Base-by-base conservation (phyloP, 495 filamentous ascomycete species). In the Amorphotheca resinae region DNA sequence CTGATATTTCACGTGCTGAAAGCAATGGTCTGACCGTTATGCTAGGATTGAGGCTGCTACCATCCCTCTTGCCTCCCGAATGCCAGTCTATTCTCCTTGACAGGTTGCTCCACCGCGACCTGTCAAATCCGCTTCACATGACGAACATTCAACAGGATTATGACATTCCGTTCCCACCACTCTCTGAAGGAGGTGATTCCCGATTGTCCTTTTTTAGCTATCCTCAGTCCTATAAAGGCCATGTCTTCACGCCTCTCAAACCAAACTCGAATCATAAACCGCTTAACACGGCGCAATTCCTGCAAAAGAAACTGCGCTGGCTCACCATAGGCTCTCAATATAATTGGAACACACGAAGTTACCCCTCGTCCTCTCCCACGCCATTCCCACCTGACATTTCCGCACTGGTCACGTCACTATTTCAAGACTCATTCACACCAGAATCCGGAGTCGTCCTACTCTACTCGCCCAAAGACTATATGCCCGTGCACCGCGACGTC, bases 301-400 rank as follows among this genome's bases (percentile, higher is more conserved):
- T 95, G 2, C 66, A 76, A 21, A 80, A 80, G 50, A 87, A 83
- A 47, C 75, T 95, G 5, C 84, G 87, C 37, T 95, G 89, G 91
- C 72, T 93, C 9, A 95, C 89, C 3, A 69, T 96, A 4, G 91
- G 89, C 21, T 85, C 82, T 0, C 87, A 95, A 58, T 94, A 96
- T 60, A 80, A 96, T 59, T 95, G 89, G 89, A 87, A 84, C 2
- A 67, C 70, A 28, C 85, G 91, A 53, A 61, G 69, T 17, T 95
- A 95, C 57, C 83, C 87, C 0, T 53, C 60, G 0, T 67, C 66
- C 22, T 48, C 53, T 1, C 78, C 84, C n/a, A 82, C 83, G 0
- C 51, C 55, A 4, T 94, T 95, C 48, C 88, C 89, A 4, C 34
- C 48, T 1, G 86, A 95, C 54, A 71, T 91, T 39, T 71, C 72